phyloP scores from a whole-genome alignment of 495 filamentous ascomycete genomes.

The Terfezia claveryi region DNA sequence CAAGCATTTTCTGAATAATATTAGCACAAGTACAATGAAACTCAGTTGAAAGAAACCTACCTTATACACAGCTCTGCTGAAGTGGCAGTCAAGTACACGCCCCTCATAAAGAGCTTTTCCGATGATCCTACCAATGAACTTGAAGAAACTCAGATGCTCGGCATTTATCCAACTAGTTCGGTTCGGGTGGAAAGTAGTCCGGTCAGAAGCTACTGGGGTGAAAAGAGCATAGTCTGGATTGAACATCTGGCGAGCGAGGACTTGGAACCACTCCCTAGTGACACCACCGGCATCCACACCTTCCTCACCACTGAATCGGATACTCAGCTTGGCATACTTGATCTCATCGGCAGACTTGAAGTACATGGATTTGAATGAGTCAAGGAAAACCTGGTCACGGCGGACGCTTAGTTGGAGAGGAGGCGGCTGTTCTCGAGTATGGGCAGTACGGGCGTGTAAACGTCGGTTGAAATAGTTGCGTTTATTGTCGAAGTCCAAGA shows the following conservation, averaged over 20 bases:
- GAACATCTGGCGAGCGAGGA: slow-evolving; percentile 94
- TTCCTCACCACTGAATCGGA: slow-evolving; percentile 92
- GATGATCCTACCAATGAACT: slow-evolving; percentile 96
- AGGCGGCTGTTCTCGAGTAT: slow-evolving; percentile 35
- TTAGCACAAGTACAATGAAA: slow-evolving; percentile 1
- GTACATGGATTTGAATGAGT: slow-evolving; percentile 89
- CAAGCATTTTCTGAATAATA: slow-evolving; percentile 43
- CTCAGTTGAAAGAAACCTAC: slow-evolving; percentile 3
- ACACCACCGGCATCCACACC: slow-evolving; percentile 96
- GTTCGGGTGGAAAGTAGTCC: slow-evolving; percentile 97
- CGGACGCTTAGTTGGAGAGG: slow-evolving; percentile 75
- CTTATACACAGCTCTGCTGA: slow-evolving; percentile 95
- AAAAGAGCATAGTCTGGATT: slow-evolving; percentile 95
- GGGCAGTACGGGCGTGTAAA: slow-evolving; percentile 51
- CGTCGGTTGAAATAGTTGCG: slow-evolving; percentile 95
- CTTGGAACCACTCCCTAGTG: slow-evolving; percentile 98
- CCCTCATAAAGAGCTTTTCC: slow-evolving; percentile 96
- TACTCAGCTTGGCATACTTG: slow-evolving; percentile 94
- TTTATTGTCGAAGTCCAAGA: slow-evolving; percentile 98
- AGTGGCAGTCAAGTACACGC: slow-evolving; percentile 92
- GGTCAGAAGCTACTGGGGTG: slow-evolving; percentile 88
- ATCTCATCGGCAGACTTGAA: slow-evolving; percentile 90
- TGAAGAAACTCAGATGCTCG: slow-evolving; percentile 96
- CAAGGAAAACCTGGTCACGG: slow-evolving; percentile 89
- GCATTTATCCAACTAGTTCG: slow-evolving; percentile 77